Evolutionary conservation across 805 yeast species (phyloP).

Genomic region (Candida ponderosae): DNA sequence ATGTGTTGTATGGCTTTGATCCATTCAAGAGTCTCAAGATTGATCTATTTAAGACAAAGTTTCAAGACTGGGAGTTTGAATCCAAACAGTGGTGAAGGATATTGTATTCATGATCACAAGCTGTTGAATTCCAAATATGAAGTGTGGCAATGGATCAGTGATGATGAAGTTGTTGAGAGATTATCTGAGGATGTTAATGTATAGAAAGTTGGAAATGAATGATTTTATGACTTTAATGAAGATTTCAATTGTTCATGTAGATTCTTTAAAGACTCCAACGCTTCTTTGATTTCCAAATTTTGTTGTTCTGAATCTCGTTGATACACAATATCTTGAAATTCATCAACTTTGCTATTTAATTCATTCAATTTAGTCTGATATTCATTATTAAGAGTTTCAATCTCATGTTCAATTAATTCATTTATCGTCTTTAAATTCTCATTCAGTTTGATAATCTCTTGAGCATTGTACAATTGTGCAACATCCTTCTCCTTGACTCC

Average conservation of each 20-base stretch:
- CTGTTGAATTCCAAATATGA: constrained; percentile 85
- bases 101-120: constrained; percentile 67
- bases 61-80: constrained; percentile 46
- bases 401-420: constrained; percentile 20
- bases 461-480: neutral
- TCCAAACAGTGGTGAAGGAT: constrained; percentile 52
- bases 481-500: neutral
- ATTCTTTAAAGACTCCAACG: constrained; percentile 10
- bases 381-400: constrained; percentile 11
- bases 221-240: too few relatives aligned
- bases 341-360: constrained; percentile 21
- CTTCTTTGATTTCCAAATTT: constrained; percentile 8
- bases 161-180: constrained; percentile 17
- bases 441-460: constrained; percentile 5
- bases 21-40: constrained; percentile 74
- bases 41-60: constrained; percentile 51
- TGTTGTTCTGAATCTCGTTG: constrained; percentile 8
- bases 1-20: constrained; percentile 97
- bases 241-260: neutral
- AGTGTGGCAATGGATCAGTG: constrained; percentile 63
- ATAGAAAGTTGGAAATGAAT: constrained; percentile 7
- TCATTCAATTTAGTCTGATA: constrained; percentile 10
- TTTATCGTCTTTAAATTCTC: constrained; percentile 20
- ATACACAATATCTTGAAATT: constrained; percentile 19
- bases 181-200: constrained; percentile 19